Evolutionary conservation across 139 green algal species (phyloP), one percentile per base, ranked within the genome.

Genomic region (Marvania coccoides): DNA sequence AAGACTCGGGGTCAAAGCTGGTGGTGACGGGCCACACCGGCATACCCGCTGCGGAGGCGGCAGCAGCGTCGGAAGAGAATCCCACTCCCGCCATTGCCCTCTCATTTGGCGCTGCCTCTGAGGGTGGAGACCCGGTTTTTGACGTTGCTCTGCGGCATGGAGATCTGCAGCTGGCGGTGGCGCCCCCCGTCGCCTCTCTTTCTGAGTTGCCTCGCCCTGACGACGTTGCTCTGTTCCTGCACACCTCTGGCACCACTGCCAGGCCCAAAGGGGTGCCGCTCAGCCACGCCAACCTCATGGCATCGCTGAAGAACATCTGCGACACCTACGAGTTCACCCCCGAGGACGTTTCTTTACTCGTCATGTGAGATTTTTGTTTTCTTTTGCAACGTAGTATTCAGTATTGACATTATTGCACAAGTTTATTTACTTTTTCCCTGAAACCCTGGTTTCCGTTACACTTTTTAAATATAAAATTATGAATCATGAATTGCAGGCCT

Each of bases 191-290:
- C 81, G 40, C 38, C 61, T 1, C 60, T n/a, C n/a, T n/a, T n/a
- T n/a, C 37, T 13, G 67, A 82, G 29, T 14, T 68, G 2, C 80
- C 83, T 0, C 39, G 53, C 33, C 62, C 71, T 0, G 46, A 57
- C 36, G 85, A 91, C 64, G 70, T 87, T 10, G 85, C 76, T 2
- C 74, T 96, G 30, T 88, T 96, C 36, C 80, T 96, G 19, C 90
- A 96, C 82, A 96, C 90, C 37, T 83, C 61, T 38, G 90, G 90
- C 36, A 96, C 90, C 10, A 96, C 90, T 2, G 74, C 62, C 47
- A 73, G 79, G 7, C 85, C 90, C 57, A 96, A 96, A 79, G 83
- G 78, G 26, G 89, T 96, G 31, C 90, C 90, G 3, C 73, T 96
- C 34, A 90, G 51, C 5, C 86, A 95, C 26, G 71, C 39, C 69